phyloP scores from a whole-genome alignment of 306 rosid genomes.

The Medicago ruthenica region DNA sequence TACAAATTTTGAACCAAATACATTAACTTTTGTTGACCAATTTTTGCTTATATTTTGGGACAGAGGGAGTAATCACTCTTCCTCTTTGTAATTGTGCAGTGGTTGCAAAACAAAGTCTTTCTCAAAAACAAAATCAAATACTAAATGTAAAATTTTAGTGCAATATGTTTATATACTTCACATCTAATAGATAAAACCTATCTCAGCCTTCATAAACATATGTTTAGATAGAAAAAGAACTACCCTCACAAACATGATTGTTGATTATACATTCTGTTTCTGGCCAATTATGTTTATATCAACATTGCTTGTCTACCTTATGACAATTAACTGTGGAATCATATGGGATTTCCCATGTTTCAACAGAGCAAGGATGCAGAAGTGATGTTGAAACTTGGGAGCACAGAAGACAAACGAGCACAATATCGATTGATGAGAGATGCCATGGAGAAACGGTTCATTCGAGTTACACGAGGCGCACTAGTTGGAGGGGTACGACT shows the following conservation, averaged over 20 bases:
- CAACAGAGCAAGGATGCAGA: slow-evolving; percentile 95
- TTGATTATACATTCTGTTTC: slow-evolving; percentile 19
- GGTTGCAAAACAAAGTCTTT: neutral
- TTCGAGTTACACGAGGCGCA: slow-evolving; percentile 82
- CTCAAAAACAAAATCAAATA: slow-evolving; percentile 7
- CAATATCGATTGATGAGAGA: slow-evolving; percentile 92
- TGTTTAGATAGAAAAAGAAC: slow-evolving; percentile 19
- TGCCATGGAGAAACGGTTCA: slow-evolving; percentile 96
- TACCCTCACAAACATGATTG: slow-evolving; percentile 19
- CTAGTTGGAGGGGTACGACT: slow-evolving; percentile 90
- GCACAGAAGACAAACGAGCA: slow-evolving; percentile 91
- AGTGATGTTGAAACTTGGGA: slow-evolving; percentile 90
- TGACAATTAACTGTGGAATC: slow-evolving; percentile 24
- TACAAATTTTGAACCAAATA: too few relatives aligned
- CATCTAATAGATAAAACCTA: slow-evolving; percentile 8
- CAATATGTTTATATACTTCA: slow-evolving; percentile 2
- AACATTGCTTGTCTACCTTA: slow-evolving; percentile 4
- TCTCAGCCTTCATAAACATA: slow-evolving; percentile 16
- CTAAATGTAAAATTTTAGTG: slow-evolving; percentile 11
- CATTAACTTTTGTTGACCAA: too few relatives aligned
- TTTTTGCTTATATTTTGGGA: too few relatives aligned
- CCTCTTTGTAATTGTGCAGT: neutral
- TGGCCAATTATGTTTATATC: slow-evolving; percentile 1
- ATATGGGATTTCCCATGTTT: slow-evolving; percentile 41
- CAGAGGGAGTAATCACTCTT: too few relatives aligned